Evolutionary conservation across 345 rosid species (phyloP), one percentile per base, ranked within the genome.

Genomic region (Rhizophora mangle): DNA sequence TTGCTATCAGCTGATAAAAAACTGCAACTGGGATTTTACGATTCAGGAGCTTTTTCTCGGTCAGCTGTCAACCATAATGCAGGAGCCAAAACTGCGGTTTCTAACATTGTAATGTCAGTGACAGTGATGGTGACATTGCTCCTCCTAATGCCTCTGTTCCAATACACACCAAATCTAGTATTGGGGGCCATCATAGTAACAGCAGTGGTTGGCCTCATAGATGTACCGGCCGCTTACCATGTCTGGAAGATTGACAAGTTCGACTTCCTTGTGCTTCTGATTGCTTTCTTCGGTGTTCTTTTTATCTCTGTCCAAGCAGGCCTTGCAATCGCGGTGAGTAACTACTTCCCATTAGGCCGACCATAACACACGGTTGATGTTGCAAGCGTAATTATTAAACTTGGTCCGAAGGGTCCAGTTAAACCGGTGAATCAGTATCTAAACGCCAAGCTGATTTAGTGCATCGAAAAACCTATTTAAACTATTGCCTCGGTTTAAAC

Each of bases 51-150:
- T 4, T 95, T 95, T 79, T 95, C 99, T 26, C 79, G 99, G 43
- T 95, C 99, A 2, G 99, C 99, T 0, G 99, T 95, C 19, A 95
- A 95, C 78, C 85, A 83, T 83, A 89, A 92, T 24, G 99, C 99
- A 0, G 99, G 97, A 67, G 89, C 91, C 2, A 95, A 95, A 80
- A 92, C 97, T 20, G 97, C 96, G 1, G 93, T 88, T 32, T 95
- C 99, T 22, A 95, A 95, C 82, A 76, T 95, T 11, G 77, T 95
- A 4, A 95, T 95, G 99, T 91, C 97, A 1, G 81, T 88, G 47
- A 92, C 99, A 0, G 93, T 95, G 6, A 95, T 95, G 99, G 96
- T 95, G 51, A 81, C 99, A 0, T 88, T 95, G 1, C 93, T 95
- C 49, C 88, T 95, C 77, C 81, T 95, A 29, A 89, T 95, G 97